phyloP scores from a whole-genome alignment of 169 alveolate species.

The Plasmodium yoelii region DNA sequence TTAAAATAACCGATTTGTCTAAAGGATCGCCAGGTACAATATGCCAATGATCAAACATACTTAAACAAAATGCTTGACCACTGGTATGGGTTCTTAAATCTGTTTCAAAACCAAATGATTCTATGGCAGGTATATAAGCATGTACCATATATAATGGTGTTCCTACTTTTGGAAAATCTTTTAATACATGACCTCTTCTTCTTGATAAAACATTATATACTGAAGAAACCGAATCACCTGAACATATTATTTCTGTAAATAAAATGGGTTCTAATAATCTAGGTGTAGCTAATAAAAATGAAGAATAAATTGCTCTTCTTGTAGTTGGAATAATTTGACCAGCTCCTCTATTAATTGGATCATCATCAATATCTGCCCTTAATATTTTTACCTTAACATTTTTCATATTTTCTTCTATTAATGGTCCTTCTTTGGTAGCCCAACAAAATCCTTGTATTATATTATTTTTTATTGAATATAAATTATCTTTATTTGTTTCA shows the following conservation, averaged over 20 bases:
- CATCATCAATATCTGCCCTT: conserved; percentile 91
- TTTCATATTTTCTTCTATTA: conserved; percentile 96
- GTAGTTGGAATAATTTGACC: conserved; percentile 99
- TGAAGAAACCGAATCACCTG: conserved; percentile 98
- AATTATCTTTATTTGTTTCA: conserved; percentile 90
- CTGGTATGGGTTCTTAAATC: conserved; percentile 97
- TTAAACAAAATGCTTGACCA: conserved; percentile 97
- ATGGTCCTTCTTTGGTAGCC: conserved; percentile 99
- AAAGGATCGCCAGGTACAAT: conserved; percentile 99
- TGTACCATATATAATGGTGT: conserved; percentile 95
- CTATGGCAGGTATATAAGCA: conserved; percentile 98
- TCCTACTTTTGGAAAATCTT: conserved; percentile 95
- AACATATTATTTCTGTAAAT: conserved; percentile 96
- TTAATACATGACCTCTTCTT: conserved; percentile 93
- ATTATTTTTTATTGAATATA: conserved; percentile 87
- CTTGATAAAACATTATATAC: conserved; percentile 92
- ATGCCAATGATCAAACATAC: conserved; percentile 97
- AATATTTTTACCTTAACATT: conserved; percentile 92
- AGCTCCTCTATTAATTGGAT: conserved; percentile 94
- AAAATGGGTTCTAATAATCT: conserved; percentile 98
- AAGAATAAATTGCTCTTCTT: conserved; percentile 96
- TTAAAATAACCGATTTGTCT: conserved; percentile 95
- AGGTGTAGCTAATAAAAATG: conserved; percentile 98
- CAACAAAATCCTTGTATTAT: conserved; percentile 98
- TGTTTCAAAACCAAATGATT: conserved; percentile 99